Conservation (phyloP, 1,284 basidiomycete species). For the Malassezia obtusa region DNA sequence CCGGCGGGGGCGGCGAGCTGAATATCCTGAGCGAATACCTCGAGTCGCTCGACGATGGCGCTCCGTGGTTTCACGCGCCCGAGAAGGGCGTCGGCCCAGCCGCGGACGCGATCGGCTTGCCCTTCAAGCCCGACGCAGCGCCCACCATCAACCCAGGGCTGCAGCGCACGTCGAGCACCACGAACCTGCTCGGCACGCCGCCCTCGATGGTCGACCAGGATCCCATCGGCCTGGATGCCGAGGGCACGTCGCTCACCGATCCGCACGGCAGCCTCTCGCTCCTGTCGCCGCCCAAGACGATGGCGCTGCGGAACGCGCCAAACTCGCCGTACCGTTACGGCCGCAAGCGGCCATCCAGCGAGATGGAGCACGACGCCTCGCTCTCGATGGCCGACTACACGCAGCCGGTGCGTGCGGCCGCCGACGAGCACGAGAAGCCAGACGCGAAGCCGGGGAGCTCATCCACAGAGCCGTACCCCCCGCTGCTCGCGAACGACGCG, state of each 20-base stretch:
- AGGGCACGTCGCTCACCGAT: not conserved
- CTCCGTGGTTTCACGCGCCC: not conserved
- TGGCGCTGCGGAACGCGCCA: not conserved
- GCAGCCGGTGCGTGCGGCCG: not conserved
- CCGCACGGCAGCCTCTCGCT: not conserved
- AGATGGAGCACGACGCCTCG: not conserved
- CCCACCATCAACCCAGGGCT: not conserved
- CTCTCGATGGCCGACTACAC: not conserved
- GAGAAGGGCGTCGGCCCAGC: not conserved
- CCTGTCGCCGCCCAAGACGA: not conserved
- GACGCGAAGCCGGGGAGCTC: not conserved
- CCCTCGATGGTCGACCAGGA: not conserved
- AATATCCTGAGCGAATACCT: constrained; percentile 41
- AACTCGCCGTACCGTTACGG: not conserved
- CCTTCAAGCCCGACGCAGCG: not conserved
- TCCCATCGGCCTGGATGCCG: not conserved
- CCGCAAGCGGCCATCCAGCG: not conserved
- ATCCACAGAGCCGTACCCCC: constrained; percentile 8
- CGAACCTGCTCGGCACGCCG: not conserved
- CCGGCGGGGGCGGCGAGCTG: constrained; percentile 38
- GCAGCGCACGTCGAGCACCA: not conserved
- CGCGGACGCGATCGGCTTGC: not conserved
- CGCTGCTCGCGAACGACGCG: constrained; percentile 21
- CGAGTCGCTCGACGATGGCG: constrained; percentile 32
- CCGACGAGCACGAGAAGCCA: not conserved